Base-by-base conservation (phyloP, 805 yeast species). In the Hanseniaspora thailandica region DNA sequence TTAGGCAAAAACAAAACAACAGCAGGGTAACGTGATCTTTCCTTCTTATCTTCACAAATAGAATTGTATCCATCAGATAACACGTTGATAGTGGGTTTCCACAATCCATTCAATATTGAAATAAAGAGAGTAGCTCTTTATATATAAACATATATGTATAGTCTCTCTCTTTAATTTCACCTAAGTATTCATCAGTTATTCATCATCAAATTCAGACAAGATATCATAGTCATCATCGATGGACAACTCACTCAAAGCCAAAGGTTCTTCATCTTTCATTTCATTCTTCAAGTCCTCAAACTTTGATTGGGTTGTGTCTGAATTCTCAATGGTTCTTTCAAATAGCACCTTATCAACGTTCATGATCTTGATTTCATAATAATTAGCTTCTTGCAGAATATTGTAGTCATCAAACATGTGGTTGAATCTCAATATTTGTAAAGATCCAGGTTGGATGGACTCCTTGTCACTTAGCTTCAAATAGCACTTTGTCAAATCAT, bases 391-490 rank as follows among this genome's bases (percentile, higher is more conserved):
- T 15, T 45, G n/a, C 15, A 46, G 20, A 15, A 52, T 31, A 19
- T 26, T 44, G n/a, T 41, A 47, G 23, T 52, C 51, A 30, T 52
- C 34, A n/a, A 52, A 52, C 38, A 52, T 33, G 20, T 52, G 55
- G 20, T 52, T 46, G 25, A 52, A 52, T 39, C 52, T 48, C 20
- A 31, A 13, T 9, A 45, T 46, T 44, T 52, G 47, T 22, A 45
- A n/a, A 26, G 45, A 39, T 6, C 51, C 51, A 6, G 55, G 55
- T 34, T 52, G 45, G 5, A 52, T 40, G 3, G 40, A 19, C 40
- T 52, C 40, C 17, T 39, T 45, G 1, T 46, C 49, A 15, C 46
- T 39, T 20, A 52, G 20, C 26, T 52, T 47, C 33, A 52, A 35
- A n/a, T 39, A 52, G 19, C 55, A 52, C 43, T 52, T 52, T 2